Evolutionary conservation across 2,329 filamentous ascomycete genomes (phyloP), one percentile per base, ranked within the genome.

Genomic region (Hawksworthiomyces lignivorus): DNA sequence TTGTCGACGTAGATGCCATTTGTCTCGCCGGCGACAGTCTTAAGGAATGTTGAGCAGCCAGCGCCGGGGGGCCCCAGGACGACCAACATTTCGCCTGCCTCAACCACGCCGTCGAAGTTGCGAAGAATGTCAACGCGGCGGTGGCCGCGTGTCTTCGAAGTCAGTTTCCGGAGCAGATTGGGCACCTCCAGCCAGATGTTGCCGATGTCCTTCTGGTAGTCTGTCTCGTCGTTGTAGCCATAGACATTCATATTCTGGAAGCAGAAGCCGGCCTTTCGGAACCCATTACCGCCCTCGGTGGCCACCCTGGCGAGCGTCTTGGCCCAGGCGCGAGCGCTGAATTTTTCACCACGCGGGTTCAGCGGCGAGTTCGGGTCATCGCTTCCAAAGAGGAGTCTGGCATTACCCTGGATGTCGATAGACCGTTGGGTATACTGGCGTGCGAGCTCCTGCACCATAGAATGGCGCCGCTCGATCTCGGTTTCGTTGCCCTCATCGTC

Each of bases 21-120:
- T 17, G 82, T 84, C 61, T 92, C 85, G 45, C 87, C 86, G 4
- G 85, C 77, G 49, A 94, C 76, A 0, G 85, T 85, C 66, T 92
- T 92, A 43, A 94, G 68, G 48, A 92, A 82, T 2, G 87, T 94
- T 15, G 83, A 86, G 59, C 87, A 94, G 39, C 83, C 83, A 14
- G 73, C 71, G 26, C 75, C 75, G 2, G 82, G 82, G 44, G 82
- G 82, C 14, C 82, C 82, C 27, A 87, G 69, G 3, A 87, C 82
- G 10, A 86, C 77, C 24, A 86, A 62, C 79, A 87, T 83, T 65
- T 87, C 83, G 27, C 83, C 83, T 46, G 73, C 73, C 54, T 76
- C 69, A 1, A 86, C 77, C 0, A 85, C 54, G 19, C 82, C 82
- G 47, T 86, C 80, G 41, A 84, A 77, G 50, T 76, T 64, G 47